Percentiles rank a stretch among this genome's conserved stretches.
Conservation (phyloP, 2,329 filamentous ascomycete genomes). For the Neodidymelliopsis sp. region DNA sequence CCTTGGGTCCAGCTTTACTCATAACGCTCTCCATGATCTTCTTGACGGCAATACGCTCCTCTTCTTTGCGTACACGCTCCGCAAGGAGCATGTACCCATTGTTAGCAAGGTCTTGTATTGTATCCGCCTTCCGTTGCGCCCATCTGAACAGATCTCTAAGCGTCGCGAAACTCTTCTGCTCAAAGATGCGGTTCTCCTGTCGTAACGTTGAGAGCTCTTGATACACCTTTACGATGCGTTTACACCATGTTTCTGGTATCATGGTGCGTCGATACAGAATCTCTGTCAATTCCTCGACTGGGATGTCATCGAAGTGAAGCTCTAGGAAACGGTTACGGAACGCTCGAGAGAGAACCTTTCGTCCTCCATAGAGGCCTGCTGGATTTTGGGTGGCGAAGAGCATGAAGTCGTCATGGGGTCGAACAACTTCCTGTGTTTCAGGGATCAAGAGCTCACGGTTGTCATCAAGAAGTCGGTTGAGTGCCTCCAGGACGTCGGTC, state of each 20-base stretch:
- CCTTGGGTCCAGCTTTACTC: slow-evolving; percentile 64
- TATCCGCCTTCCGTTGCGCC: slow-evolving; percentile 85
- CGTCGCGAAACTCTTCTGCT: slow-evolving; percentile 97
- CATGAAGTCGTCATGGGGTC: slow-evolving; percentile 94
- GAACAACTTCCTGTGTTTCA: slow-evolving; percentile 93
- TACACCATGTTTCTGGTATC: slow-evolving; percentile 90
- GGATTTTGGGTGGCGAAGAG: slow-evolving; percentile 98
- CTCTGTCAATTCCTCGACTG: slow-evolving; percentile 88
- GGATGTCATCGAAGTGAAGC: slow-evolving; percentile 97
- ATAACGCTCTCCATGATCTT: slow-evolving; percentile 88
- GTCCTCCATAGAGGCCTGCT: slow-evolving; percentile 90
- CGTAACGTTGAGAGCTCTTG: slow-evolving; percentile 88
- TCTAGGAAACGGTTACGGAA: slow-evolving; percentile 98
- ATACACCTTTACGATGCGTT: slow-evolving; percentile 91
- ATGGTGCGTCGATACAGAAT: slow-evolving; percentile 89
- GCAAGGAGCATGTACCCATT: slow-evolving; percentile 97
- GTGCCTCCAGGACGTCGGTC: slow-evolving; percentile 93
- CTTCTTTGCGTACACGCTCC: slow-evolving; percentile 89
- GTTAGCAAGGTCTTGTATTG: slow-evolving; percentile 83
- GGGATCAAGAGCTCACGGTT: slow-evolving; percentile 95
- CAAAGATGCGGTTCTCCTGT: slow-evolving; percentile 90
- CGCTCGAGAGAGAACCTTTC: slow-evolving; percentile 90
- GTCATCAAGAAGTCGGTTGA: slow-evolving; percentile 95
- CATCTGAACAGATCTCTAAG: slow-evolving; percentile 94
- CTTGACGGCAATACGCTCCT: slow-evolving; percentile 86